Percentiles rank a stretch among this genome's conserved stretches.
Conservation (phyloP, 805 yeast genomes). For the Cyberlindnera maritima region DNA sequence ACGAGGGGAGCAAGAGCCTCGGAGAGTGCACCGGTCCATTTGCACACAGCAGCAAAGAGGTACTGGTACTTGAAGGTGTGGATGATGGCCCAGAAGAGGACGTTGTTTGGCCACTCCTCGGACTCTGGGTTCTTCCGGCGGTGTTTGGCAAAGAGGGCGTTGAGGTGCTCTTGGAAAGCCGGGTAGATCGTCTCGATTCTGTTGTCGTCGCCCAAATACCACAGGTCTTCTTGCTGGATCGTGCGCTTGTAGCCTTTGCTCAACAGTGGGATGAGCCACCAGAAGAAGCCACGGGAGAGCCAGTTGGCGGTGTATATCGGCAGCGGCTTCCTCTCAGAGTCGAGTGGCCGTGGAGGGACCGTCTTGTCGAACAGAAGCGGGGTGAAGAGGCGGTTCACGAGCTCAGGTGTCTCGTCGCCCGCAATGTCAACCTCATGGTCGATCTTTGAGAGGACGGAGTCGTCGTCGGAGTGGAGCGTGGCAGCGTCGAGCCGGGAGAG, state of each 20-base stretch:
- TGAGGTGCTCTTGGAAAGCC: slow-evolving; percentile 33
- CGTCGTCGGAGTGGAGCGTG: not conserved
- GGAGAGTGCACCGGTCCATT: not conserved
- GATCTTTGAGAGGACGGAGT: not conserved
- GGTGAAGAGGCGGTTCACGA: slow-evolving; percentile 2
- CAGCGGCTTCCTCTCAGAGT: slow-evolving; percentile 42
- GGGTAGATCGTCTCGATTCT: slow-evolving; percentile 35
- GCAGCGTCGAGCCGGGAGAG: not conserved
- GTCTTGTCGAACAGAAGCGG: slow-evolving; percentile 1
- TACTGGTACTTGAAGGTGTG: slow-evolving; percentile 2
- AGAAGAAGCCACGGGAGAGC: slow-evolving; percentile 45
- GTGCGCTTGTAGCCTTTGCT: slow-evolving; percentile 66
- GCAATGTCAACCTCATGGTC: slow-evolving; percentile 3
- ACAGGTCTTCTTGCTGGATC: slow-evolving; percentile 58
- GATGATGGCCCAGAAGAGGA: slow-evolving; percentile 34
- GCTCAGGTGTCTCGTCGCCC: not conserved
- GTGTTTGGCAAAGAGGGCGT: slow-evolving; percentile 21
- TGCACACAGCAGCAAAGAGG: not conserved
- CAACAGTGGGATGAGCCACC: slow-evolving; percentile 65
- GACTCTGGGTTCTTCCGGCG: slow-evolving; percentile 21
- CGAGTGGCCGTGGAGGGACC: slow-evolving; percentile 48
- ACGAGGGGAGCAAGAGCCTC: slow-evolving; percentile 44
- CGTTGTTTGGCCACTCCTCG: slow-evolving; percentile 7
- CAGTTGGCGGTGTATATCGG: slow-evolving; percentile 39
- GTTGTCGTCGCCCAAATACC: slow-evolving; percentile 37